Evolutionary conservation across 495 filamentous ascomycete species (phyloP), one percentile per base, ranked within the genome.

Genomic region (Penicillium turbatum): DNA sequence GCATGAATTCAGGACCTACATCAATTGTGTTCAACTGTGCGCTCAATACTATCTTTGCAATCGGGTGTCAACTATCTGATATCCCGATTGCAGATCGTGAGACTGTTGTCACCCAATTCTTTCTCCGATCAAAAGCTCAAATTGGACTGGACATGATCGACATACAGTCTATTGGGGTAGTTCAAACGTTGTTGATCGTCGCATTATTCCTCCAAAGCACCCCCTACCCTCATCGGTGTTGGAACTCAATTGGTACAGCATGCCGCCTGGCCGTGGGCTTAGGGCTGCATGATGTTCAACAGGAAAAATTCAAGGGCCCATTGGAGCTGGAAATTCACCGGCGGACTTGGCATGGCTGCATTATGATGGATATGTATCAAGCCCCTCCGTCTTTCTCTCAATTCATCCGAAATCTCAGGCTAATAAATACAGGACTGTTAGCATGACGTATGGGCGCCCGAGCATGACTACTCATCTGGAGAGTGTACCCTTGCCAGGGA

Each of bases 291-390:
- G 31, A 48, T 15, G 46, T 42, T 30, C 24, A 56, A 56, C 4
- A n/a, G 24, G 24, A 53, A 53, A 16, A 55, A 27, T 6, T 31
- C 24, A 32, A 61, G 41, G 38, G 31, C n/a, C 55, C 54, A 29
- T 64, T 68, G 30, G 56, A 68, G 10, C 54, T 69, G 8, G 45
- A 76, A 50, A 70, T 76, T 32, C 60, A 64, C 21, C 51, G 68
- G 11, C 55, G 73, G 29, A 54, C 69, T 5, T 78, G 75, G 75
- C 64, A 71, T 51, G 68, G 63, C 16, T 75, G 73, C 59, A 59
- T 74, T n/a, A 56, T 63, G 12, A 24, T 78, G 16, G 74, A 78
- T 43, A 54, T 61, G 69, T 69, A 32, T 11, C 2, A 32, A 66
- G 17, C 53, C 15, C 43, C 29, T 17, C 12, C 12, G 26, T 17